phyloP scores from a whole-genome alignment of 2,329 filamentous ascomycete species.

The Colletotrichum sp. region DNA sequence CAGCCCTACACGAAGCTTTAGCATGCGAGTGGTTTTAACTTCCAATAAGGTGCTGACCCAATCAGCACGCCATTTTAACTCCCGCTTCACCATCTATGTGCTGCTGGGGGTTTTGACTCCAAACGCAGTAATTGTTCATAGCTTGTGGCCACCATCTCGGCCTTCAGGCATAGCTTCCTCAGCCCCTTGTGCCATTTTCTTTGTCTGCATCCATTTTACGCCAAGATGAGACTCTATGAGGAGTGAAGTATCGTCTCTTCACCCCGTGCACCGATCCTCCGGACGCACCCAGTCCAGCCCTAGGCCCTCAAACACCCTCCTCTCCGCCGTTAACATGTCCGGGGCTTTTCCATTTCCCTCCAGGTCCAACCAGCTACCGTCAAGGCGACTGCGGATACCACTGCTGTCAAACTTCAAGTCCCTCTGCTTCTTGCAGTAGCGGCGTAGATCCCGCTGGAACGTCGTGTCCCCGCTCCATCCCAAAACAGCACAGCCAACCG shows the following conservation, averaged over 20 bases:
- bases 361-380: slow-evolving; percentile 75
- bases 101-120: not conserved
- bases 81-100: not conserved
- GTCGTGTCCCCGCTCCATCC: slow-evolving; percentile 91
- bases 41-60: not conserved
- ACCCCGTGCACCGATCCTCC: slow-evolving; percentile 71
- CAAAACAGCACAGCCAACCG: slow-evolving; percentile 83
- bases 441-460: slow-evolving; percentile 84
- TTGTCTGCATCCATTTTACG: not conserved
- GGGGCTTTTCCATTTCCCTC: slow-evolving; percentile 63
- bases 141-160: not conserved
- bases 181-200: not conserved
- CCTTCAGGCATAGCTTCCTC: not conserved
- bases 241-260: slow-evolving; percentile 23
- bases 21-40: not conserved
- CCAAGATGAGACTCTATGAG: not conserved
- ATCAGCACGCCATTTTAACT: slow-evolving; percentile 8
- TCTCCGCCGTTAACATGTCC: slow-evolving; percentile 77
- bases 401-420: slow-evolving; percentile 90
- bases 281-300: slow-evolving; percentile 72
- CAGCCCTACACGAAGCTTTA: not conserved
- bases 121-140: not conserved
- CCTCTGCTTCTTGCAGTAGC: slow-evolving; percentile 76
- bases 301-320: slow-evolving; percentile 78
- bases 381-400: slow-evolving; percentile 72